These are phyloP conservation scores for Corniculantispora saksenae DNA, from an alignment of 2,329 filamentous ascomycete genomes.

Conservation along the genomic window DNA sequence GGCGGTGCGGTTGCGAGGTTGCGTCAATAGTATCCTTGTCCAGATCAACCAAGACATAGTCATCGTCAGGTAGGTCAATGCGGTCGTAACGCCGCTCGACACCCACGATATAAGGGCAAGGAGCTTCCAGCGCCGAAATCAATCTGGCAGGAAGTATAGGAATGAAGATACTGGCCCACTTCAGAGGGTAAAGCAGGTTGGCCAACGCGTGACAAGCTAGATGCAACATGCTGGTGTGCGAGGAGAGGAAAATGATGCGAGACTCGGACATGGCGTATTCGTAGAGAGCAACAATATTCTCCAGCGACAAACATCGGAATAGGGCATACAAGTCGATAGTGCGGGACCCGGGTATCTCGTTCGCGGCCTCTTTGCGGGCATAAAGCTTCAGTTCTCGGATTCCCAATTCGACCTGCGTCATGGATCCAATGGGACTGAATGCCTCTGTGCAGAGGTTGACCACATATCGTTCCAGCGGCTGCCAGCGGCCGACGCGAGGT, in stretches of 20 bases:
- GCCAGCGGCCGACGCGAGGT: constrained; percentile 89
- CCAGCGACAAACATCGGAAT: constrained; percentile 85
- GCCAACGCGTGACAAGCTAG: constrained; percentile 85
- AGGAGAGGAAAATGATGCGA: constrained; percentile 93
- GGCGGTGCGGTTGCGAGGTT: constrained; percentile 70
- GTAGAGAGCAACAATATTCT: constrained; percentile 89
- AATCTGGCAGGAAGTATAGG: constrained; percentile 85
- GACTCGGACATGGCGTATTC: constrained; percentile 93
- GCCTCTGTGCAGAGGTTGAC: constrained; percentile 96
- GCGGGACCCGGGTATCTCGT: constrained; percentile 89
- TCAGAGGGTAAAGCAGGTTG: constrained; percentile 83
- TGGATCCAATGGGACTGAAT: constrained; percentile 85
- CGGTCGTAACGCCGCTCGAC: constrained; percentile 90
- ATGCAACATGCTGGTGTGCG: constrained; percentile 94
- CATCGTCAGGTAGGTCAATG: constrained; percentile 85
- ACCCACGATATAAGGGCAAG: constrained; percentile 95
- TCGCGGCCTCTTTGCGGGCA: constrained; percentile 86
- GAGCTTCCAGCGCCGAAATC: constrained; percentile 87
- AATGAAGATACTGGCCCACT: constrained; percentile 94
- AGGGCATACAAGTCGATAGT: constrained; percentile 91
- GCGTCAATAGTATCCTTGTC: constrained; percentile 90
- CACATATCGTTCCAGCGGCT: constrained; percentile 93
- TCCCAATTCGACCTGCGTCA: constrained; percentile 91
- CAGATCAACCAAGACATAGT: constrained; percentile 92
- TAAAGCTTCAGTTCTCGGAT: constrained; percentile 89